phyloP scores from a whole-genome alignment of 305 asterid genomes.

The Solanum chacoense region DNA sequence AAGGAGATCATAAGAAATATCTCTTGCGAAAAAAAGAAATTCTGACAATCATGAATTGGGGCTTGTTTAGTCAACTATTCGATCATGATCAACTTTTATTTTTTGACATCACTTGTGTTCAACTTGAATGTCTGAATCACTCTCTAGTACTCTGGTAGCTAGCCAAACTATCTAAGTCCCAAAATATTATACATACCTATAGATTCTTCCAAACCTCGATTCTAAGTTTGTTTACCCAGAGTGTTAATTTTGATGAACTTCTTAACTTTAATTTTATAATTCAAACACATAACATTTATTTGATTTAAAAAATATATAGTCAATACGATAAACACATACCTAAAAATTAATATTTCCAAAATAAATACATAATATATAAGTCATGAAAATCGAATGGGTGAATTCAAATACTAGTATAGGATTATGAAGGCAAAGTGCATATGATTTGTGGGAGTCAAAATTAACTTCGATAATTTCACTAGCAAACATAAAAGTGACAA shows the following conservation, averaged over 20 bases:
- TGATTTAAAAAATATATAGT: no score
- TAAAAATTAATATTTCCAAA: background rate
- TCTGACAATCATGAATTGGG: background rate
- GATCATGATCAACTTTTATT: background rate
- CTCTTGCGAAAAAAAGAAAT: background rate
- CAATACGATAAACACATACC: no score
- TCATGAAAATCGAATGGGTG: background rate
- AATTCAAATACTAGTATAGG: background rate
- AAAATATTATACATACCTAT: background rate
- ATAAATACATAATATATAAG: background rate
- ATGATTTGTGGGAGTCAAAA: background rate
- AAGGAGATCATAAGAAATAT: background rate
- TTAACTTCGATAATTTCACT: background rate
- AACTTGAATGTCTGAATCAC: background rate
- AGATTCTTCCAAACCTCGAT: background rate
- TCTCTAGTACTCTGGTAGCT: accelerated
- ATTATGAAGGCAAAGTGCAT: background rate
- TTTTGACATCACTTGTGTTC: background rate
- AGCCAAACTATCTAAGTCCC: background rate
- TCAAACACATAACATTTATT: background rate
- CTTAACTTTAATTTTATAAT: background rate
- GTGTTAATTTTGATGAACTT: background rate
- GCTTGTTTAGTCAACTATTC: background rate
- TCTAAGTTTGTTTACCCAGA: background rate
- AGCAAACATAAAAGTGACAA: background rate